Evolutionary conservation across 257 asterid species (phyloP).

Genomic region (Striga asiatica): DNA sequence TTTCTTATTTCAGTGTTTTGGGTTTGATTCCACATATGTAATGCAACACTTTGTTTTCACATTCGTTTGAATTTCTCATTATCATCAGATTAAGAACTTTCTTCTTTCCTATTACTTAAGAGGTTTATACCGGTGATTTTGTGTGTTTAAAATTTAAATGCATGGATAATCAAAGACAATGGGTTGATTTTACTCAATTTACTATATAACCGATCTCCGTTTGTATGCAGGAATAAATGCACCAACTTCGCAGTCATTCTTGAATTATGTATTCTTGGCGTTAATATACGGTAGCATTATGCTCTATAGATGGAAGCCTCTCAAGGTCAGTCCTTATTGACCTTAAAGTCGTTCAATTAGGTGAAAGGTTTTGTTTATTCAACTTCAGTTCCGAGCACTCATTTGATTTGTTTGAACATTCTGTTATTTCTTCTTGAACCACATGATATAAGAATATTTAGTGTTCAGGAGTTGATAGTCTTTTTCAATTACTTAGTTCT

Average conservation of each 20-base stretch:
- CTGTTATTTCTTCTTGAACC: neutral
- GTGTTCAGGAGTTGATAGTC: neutral
- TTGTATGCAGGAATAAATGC: slow-evolving; percentile 68
- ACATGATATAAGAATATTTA: neutral
- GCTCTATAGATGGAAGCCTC: slow-evolving; percentile 58
- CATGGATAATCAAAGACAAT: neutral
- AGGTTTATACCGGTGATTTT: neutral
- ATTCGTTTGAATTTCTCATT: no score
- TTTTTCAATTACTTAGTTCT: neutral
- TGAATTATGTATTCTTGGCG: slow-evolving; percentile 80
- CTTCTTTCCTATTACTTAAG: no score
- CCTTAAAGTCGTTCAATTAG: neutral
- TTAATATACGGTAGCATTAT: slow-evolving; percentile 65
- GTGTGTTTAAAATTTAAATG: neutral
- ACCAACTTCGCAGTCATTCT: slow-evolving; percentile 93
- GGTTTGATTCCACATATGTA: slow-evolving; percentile 3
- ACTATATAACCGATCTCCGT: slow-evolving; percentile 4
- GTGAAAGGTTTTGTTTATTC: slow-evolving; percentile 2
- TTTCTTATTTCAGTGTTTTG: slow-evolving; percentile 9
- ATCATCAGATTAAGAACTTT: no score
- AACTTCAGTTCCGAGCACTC: neutral
- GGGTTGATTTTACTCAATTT: neutral
- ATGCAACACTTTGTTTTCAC: neutral
- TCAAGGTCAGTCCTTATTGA: slow-evolving; percentile 54
- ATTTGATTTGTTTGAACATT: neutral